Evolutionary conservation across 116 monocot genomes (phyloP), one percentile per base, ranked within the genome.

Genomic region (Iris pallida): DNA sequence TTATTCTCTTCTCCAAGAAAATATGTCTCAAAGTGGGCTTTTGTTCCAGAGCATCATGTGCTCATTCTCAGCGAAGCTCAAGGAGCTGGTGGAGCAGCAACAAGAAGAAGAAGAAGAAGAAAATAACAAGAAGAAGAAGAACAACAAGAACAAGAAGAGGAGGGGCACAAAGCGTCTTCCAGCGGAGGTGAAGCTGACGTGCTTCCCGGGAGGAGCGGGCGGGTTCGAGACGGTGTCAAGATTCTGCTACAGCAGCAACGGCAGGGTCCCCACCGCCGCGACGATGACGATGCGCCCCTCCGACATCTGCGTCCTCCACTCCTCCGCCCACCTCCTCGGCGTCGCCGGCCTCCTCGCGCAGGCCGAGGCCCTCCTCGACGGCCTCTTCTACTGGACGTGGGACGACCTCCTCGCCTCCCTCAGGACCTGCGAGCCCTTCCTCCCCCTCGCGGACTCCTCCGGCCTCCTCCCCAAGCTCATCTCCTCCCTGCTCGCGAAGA

Each of bases 381-480:
- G 96, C 0, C 59, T 92, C 54, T 81, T 77, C 76, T 85, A 89
- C 75, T 96, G 92, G 96, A 85, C 85, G 4, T 92, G 92, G 96
- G 59, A 72, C 4, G 96, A 96, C 11, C 64, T 89, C 68, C 53
- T 96, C 16, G 68, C 44, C 1, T 80, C 91, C 2, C 66, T 96
- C 51, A 89, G 80, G 52, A 79, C 20, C 70, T 96, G 89, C 15
- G 89, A 92, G 79, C 55, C 67, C 12, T 83, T 86, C 71, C 57
- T 80, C 68, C 11, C 64, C 48, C 18, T 68, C 5, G 91, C 79
- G 0, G 87, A 92, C 59, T 65, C 77, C 16, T 87, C 89, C 1
- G 96, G 92, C 20, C 64, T 96, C 16, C 68, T 85, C 16, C 85
- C 78, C 6, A 78, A 66, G 71, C 87, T 96, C 63, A 47, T 87